These are phyloP conservation scores for Claviceps maximensis DNA, from an alignment of 2,329 filamentous ascomycete species.

Conservation along the genomic window DNA sequence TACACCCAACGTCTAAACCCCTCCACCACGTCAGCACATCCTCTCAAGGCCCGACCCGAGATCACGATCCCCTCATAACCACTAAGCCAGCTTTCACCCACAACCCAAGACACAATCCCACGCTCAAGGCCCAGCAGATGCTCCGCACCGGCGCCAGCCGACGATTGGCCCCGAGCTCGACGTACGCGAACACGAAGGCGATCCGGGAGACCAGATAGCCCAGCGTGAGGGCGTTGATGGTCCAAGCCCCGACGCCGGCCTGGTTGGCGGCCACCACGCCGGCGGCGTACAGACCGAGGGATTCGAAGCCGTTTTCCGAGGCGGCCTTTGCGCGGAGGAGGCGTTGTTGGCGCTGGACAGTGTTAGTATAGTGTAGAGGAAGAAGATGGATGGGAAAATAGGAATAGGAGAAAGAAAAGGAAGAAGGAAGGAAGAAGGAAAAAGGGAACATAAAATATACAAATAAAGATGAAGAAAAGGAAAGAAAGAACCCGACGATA, in stretches of 20 bases:
- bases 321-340: slow-evolving; percentile 40
- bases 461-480: background rate
- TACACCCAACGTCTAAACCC: too few species aligned
- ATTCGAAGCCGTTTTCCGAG: slow-evolving; percentile 30
- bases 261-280: slow-evolving; percentile 32
- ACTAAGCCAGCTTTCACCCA: slow-evolving; percentile 27
- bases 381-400: background rate
- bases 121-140: slow-evolving; percentile 23
- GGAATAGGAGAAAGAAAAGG: background rate
- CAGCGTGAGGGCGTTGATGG: slow-evolving; percentile 26
- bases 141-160: slow-evolving; percentile 24
- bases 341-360: slow-evolving; percentile 38
- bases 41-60: too few species aligned
- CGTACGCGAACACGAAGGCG: slow-evolving; percentile 29
- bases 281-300: slow-evolving; percentile 28
- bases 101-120: slow-evolving; percentile 21
- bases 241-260: slow-evolving; percentile 23
- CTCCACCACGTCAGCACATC: too few species aligned
- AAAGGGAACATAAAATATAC: background rate
- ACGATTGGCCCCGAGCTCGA: slow-evolving; percentile 28
- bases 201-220: slow-evolving; percentile 27
- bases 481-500: background rate
- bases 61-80: background rate
- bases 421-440: background rate
- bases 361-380: too few species aligned